These are phyloP conservation scores for Suillus weaverae DNA, from an alignment of 768 basidiomycete species.

Conservation along the genomic window DNA sequence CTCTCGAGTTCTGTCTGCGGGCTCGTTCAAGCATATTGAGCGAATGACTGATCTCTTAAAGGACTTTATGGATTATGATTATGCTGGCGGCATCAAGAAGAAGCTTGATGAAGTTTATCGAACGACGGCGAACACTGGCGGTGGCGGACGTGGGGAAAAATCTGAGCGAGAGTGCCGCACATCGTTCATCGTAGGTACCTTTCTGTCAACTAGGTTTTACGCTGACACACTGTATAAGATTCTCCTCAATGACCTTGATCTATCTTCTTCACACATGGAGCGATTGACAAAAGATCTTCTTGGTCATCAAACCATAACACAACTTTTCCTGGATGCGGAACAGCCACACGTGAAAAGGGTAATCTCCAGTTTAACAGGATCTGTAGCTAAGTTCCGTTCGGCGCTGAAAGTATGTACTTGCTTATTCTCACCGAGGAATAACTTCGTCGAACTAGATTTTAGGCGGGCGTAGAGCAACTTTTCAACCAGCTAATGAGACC, in stretches of 20 bases:
- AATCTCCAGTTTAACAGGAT: slow-evolving; percentile 50
- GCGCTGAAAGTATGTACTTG: slow-evolving; percentile 61
- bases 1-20: slow-evolving; percentile 74
- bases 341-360: slow-evolving; percentile 47
- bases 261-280: slow-evolving; percentile 88
- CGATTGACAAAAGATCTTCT: slow-evolving; percentile 69
- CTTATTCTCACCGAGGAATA: neutral
- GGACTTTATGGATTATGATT: slow-evolving; percentile 81
- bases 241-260: slow-evolving; percentile 90
- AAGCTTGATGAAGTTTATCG: slow-evolving; percentile 90
- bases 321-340: slow-evolving; percentile 67
- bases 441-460: slow-evolving; percentile 9
- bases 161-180: slow-evolving; percentile 77
- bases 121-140: slow-evolving; percentile 40
- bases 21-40: slow-evolving; percentile 59
- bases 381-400: slow-evolving; percentile 65
- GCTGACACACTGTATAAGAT: slow-evolving; percentile 48
- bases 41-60: slow-evolving; percentile 61
- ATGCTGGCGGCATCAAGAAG: slow-evolving; percentile 73
- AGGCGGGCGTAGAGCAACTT: slow-evolving; percentile 89
- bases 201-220: neutral
- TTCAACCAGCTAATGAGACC: slow-evolving; percentile 95
- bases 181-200: slow-evolving; percentile 74
- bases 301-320: slow-evolving; percentile 52
- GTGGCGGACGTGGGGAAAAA: slow-evolving; percentile 64